Evolutionary conservation across 2,329 filamentous ascomycete genomes (phyloP).

Genomic region (Colletotrichum sp.): DNA sequence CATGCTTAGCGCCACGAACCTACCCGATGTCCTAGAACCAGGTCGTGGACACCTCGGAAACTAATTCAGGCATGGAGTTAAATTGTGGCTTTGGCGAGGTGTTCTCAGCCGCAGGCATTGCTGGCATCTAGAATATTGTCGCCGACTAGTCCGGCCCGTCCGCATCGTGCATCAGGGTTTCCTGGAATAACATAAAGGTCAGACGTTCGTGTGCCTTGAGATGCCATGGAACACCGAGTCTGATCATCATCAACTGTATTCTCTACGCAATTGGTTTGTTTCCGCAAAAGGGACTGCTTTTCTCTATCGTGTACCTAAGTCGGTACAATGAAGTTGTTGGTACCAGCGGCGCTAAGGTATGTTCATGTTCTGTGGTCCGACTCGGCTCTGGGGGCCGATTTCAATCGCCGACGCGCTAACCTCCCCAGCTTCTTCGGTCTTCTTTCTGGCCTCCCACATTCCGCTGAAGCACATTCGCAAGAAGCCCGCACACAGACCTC

Average conservation of each 20-base stretch:
- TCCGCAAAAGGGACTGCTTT: not conserved
- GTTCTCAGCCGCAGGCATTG: not conserved
- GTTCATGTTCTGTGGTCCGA: not conserved
- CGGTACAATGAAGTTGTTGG: not conserved
- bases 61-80: not conserved
- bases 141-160: not conserved
- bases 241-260: not conserved
- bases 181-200: not conserved
- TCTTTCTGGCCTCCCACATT: not conserved
- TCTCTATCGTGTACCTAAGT: not conserved
- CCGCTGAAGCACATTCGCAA: not conserved
- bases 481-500: not conserved
- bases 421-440: not conserved
- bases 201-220: not conserved
- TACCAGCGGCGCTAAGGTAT: not conserved
- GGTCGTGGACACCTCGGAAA: not conserved
- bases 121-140: not conserved
- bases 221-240: not conserved
- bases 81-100: not conserved
- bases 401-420: not conserved
- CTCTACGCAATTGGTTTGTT: not conserved
- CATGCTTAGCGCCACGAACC: not conserved
- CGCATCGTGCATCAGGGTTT: not conserved
- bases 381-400: not conserved
- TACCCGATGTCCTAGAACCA: not conserved